phyloP scores from a whole-genome alignment of 192 early-diverging fungal genomes.

The Podila epicladia region DNA sequence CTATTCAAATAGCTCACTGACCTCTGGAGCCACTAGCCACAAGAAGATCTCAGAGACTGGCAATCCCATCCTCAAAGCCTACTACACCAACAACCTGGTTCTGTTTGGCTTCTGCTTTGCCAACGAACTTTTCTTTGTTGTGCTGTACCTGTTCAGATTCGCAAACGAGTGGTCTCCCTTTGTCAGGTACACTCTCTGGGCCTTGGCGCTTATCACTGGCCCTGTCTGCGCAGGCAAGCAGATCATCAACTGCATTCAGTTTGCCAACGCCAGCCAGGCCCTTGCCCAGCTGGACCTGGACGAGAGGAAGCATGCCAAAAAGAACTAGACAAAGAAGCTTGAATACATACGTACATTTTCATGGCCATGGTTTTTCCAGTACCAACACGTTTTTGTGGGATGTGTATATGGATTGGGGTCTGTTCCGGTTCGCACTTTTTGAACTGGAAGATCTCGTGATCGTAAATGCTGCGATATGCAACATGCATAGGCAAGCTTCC shows the following conservation, averaged over 20 bases:
- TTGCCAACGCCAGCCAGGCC: conserved; percentile 83
- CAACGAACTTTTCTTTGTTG: conserved; percentile 93
- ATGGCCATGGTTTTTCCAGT: conserved; percentile 59
- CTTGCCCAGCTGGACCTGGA: conserved; percentile 78
- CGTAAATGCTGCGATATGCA: not conserved
- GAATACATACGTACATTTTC: conserved; percentile 47
- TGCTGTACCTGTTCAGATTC: conserved; percentile 79
- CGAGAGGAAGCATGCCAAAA: conserved; percentile 50
- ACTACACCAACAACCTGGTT: conserved; percentile 92
- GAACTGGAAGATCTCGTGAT: not conserved
- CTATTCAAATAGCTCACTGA: conserved; percentile 68
- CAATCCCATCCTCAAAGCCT: conserved; percentile 84
- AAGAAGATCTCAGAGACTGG: conserved; percentile 82
- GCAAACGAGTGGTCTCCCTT: conserved; percentile 31
- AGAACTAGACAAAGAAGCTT: conserved; percentile 6
- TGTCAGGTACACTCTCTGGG: conserved; percentile 28
- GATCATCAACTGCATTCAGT: conserved; percentile 93
- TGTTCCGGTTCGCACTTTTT: conserved; percentile 59
- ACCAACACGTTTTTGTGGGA: conserved; percentile 68
- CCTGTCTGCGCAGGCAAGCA: conserved; percentile 91
- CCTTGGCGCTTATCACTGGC: conserved; percentile 30
- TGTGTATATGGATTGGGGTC: conserved; percentile 70
- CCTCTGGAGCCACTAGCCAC: conserved; percentile 87
- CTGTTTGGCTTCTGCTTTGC: conserved; percentile 93
- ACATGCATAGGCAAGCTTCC: too few species aligned